phyloP scores from a whole-genome alignment of 306 rosid genomes.

The Lathyrus oleraceus region DNA sequence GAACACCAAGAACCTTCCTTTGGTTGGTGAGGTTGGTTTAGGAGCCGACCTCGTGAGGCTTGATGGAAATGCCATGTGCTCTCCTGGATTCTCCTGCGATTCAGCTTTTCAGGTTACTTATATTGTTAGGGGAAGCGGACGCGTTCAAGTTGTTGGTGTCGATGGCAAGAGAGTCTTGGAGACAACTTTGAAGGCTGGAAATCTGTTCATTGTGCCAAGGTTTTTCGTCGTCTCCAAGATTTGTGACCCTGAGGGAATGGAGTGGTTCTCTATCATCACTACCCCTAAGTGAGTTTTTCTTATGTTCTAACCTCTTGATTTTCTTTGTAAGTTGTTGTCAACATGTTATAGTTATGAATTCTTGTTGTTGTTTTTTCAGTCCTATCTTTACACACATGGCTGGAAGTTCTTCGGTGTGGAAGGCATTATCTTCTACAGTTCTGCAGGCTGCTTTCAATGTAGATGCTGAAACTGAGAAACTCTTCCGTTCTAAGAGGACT shows the following conservation, averaged over 20 bases:
- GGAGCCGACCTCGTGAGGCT: conserved; percentile 83
- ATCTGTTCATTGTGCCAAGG: conserved; percentile 81
- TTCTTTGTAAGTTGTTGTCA: no score
- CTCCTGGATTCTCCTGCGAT: conserved; percentile 83
- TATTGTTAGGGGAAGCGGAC: conserved; percentile 68
- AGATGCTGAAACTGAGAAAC: conserved; percentile 54
- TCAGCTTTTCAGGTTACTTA: conserved; percentile 82
- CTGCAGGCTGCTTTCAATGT: conserved; percentile 80
- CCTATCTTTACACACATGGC: conserved; percentile 89
- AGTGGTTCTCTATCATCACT: conserved; percentile 86
- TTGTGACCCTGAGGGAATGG: conserved; percentile 72
- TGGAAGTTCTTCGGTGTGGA: conserved; percentile 78
- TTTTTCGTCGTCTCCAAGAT: conserved; percentile 89
- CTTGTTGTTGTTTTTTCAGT: conserved; percentile 42
- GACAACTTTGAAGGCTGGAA: conserved; percentile 66
- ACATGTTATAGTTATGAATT: not conserved
- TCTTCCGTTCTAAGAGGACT: conserved; percentile 76
- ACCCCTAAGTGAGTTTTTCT: conserved; percentile 63
- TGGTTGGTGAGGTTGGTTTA: conserved; percentile 75
- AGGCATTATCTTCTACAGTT: conserved; percentile 68
- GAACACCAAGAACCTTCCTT: conserved; percentile 78
- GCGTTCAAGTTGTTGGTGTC: conserved; percentile 73
- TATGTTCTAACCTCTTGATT: not conserved
- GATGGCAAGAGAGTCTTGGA: conserved; percentile 79
- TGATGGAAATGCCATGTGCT: conserved; percentile 79